phyloP scores from a whole-genome alignment of 441 rosid genomes.

The Populus tomentosa region DNA sequence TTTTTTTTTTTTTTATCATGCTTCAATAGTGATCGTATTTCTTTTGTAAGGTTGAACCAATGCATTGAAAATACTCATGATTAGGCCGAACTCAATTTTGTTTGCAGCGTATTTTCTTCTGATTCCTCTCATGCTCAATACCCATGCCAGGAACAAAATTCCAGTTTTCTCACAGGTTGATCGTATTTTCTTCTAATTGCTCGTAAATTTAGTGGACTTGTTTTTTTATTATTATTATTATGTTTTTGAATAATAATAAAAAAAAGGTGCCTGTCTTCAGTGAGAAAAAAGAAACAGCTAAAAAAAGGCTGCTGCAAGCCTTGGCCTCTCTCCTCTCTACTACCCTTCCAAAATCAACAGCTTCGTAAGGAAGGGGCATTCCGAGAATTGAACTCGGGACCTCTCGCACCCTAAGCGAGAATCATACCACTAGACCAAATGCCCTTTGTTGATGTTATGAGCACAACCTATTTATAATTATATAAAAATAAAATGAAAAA shows the following conservation, averaged over 20 bases:
- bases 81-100: too few species aligned
- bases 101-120: too few species aligned
- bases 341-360: neutral
- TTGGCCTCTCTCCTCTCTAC: neutral
- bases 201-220: neutral
- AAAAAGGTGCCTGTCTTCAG: neutral
- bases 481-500: too few species aligned
- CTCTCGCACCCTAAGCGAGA: conserved; percentile 58
- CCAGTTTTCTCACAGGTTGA: neutral
- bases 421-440: conserved; percentile 62
- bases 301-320: neutral
- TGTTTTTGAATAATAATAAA: neutral
- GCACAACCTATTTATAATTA: neutral
- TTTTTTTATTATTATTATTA: too few species aligned
- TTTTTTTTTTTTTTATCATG: neutral
- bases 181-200: neutral
- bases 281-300: neutral
- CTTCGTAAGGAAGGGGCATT: conserved; percentile 43
- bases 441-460: conserved; percentile 10
- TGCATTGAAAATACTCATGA: too few species aligned
- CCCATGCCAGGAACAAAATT: neutral
- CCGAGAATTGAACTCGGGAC: conserved; percentile 62
- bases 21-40: too few species aligned
- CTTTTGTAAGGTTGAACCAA: too few species aligned
- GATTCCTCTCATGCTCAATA: too few species aligned